These are phyloP conservation scores for Dipteronia sinensis DNA, from an alignment of 345 rosid genomes.

Conservation along the genomic window DNA sequence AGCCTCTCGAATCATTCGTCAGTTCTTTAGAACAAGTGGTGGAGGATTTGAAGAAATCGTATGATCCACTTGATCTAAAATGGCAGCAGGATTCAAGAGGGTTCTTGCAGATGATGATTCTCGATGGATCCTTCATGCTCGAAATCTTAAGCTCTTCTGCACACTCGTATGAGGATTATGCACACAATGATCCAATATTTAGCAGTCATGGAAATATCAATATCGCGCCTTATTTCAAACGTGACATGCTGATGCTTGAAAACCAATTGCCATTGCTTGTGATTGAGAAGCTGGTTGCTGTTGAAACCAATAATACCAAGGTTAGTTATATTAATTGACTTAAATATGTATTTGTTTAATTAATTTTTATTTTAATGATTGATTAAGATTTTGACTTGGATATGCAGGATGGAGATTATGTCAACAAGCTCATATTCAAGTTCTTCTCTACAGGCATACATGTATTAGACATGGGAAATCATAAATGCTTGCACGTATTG, in stretches of 20 bases:
- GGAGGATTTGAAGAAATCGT: slow-evolving; percentile 29
- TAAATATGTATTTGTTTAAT: no score
- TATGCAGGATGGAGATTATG: slow-evolving; percentile 35
- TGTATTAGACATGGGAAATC: slow-evolving; percentile 5
- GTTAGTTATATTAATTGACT: no score
- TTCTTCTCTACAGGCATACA: slow-evolving; percentile 30
- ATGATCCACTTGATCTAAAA: slow-evolving; percentile 25
- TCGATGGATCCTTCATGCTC: slow-evolving; percentile 58
- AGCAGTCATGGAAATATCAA: slow-evolving; percentile 44
- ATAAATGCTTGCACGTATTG: slow-evolving; percentile 41
- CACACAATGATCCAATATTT: slow-evolving; percentile 45
- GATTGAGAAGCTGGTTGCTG: slow-evolving; percentile 31
- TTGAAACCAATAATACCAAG: slow-evolving; percentile 26
- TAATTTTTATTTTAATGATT: no score
- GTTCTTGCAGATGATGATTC: slow-evolving; percentile 47
- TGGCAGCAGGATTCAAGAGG: slow-evolving; percentile 22
- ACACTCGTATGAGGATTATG: slow-evolving; percentile 28
- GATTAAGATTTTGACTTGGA: no score
- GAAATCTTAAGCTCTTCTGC: slow-evolving; percentile 35
- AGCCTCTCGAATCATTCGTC: slow-evolving; percentile 23
- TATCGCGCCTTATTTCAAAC: slow-evolving; percentile 37
- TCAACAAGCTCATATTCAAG: slow-evolving; percentile 38
- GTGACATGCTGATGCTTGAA: slow-evolving; percentile 59
- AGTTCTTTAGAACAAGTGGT: slow-evolving; percentile 23
- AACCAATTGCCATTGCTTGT: slow-evolving; percentile 52